phyloP scores from a whole-genome alignment of 257 asterid genomes.

The Striga asiatica region DNA sequence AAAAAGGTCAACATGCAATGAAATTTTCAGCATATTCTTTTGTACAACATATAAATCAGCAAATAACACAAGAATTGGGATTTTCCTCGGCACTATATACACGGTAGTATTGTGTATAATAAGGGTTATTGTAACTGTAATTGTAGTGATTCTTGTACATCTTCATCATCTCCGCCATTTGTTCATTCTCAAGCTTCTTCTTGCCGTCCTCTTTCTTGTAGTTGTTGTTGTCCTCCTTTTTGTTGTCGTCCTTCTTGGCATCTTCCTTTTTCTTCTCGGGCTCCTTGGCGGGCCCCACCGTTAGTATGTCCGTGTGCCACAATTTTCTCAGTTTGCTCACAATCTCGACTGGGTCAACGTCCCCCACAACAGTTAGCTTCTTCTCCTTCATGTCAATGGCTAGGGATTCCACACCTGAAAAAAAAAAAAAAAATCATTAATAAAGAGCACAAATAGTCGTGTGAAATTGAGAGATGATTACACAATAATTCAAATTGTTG shows the following conservation, averaged over 20 bases:
- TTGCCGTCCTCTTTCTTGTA: constrained; percentile 12
- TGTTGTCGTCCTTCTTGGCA: constrained; percentile 10
- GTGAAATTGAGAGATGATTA: too few relatives aligned
- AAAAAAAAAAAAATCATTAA: neutral
- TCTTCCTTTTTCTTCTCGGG: constrained; percentile 32
- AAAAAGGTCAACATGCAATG: too few relatives aligned
- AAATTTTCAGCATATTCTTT: too few relatives aligned
- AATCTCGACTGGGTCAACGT: constrained; percentile 38
- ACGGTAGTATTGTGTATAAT: constrained; percentile 21
- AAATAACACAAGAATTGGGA: constrained; percentile 41
- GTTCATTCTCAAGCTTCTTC: constrained; percentile 20
- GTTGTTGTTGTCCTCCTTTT: constrained; percentile 12
- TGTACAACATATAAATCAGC: too few relatives aligned
- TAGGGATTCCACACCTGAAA: constrained; percentile 36
- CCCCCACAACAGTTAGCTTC: constrained; percentile 42
- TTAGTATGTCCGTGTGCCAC: constrained; percentile 30
- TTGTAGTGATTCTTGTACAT: constrained; percentile 14
- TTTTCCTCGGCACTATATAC: constrained; percentile 34
- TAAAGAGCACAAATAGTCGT: too few relatives aligned
- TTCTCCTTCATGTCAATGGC: constrained; percentile 42
- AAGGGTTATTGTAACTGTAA: constrained; percentile 24
- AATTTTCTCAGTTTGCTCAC: constrained; percentile 36
- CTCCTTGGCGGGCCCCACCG: constrained; percentile 52
- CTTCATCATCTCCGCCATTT: constrained; percentile 20
- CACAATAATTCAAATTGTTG: too few relatives aligned